Evolutionary conservation across 495 filamentous ascomycete genomes (phyloP).

Genomic region (Thermochaetoides thermophila): DNA sequence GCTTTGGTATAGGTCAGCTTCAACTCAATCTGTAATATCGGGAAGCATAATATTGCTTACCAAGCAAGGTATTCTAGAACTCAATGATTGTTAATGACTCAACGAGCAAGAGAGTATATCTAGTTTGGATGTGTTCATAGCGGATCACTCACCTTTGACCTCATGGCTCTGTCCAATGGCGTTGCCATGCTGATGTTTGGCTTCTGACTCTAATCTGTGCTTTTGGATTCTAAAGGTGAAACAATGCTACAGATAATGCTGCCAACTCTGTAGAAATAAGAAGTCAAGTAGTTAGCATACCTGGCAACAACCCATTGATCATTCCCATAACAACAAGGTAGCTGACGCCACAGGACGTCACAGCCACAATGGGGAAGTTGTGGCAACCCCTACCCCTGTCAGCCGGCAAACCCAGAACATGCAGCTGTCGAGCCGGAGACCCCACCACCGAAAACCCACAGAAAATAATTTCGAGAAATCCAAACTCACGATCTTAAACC

Average conservation of each 20-base stretch:
- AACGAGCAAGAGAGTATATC: neutral
- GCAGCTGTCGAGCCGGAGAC: constrained; percentile 5
- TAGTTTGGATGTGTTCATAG: neutral
- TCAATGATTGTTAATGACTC: neutral
- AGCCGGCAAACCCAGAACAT: neutral
- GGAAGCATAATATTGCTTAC: constrained; percentile 21
- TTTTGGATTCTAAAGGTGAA: no score
- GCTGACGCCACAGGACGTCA: constrained; percentile 12
- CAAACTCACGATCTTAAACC: constrained; percentile 5
- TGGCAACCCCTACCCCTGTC: constrained; percentile 3
- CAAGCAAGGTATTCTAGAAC: constrained; percentile 36
- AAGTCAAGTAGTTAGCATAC: neutral
- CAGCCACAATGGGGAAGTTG: constrained; percentile 11
- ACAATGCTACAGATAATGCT: neutral
- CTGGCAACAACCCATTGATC: neutral
- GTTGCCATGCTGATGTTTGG: constrained; percentile 44
- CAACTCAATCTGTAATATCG: no score
- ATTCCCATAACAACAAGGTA: neutral
- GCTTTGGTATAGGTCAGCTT: constrained; percentile 21
- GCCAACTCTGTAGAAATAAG: neutral
- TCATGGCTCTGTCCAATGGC: constrained; percentile 61
- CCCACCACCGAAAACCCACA: constrained; percentile 15
- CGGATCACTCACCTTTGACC: constrained; percentile 47
- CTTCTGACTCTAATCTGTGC: no score
- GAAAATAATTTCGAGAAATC: constrained; percentile 22